A percentile compares a stretch with the other conserved stretches of the same genome.
Conservation (phyloP, 2,329 filamentous ascomycete species). For the Pezicula neosporulosa region DNA sequence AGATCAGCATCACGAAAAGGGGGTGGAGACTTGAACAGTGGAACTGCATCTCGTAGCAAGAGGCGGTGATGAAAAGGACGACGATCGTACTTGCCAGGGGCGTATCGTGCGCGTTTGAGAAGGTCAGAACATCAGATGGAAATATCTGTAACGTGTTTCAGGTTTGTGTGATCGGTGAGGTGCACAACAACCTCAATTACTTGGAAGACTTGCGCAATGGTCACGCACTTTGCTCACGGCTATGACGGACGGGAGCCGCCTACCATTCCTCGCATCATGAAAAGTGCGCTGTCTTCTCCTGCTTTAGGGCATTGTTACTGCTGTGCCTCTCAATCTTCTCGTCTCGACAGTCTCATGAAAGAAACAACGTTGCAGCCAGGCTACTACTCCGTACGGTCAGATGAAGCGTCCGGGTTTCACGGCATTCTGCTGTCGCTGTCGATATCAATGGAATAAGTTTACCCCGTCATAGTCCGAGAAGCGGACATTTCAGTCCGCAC, state of each 20-base stretch:
- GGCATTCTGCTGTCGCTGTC: too few species aligned
- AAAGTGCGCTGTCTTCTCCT: not conserved
- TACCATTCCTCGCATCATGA: not conserved
- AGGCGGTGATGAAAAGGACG: not conserved
- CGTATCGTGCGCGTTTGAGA: not conserved
- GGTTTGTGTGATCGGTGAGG: not conserved
- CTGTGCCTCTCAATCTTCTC: too few species aligned
- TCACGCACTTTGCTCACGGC: not conserved
- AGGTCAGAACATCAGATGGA: constrained; percentile 2
- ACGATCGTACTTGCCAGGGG: too few species aligned
- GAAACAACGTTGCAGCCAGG: too few species aligned
- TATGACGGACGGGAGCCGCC: not conserved
- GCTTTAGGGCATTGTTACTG: too few species aligned
- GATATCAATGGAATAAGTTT: too few species aligned
- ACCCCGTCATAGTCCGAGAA: too few species aligned
- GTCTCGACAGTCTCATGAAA: too few species aligned
- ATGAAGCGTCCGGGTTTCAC: too few species aligned
- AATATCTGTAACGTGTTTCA: constrained; percentile 1
- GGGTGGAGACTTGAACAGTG: not conserved
- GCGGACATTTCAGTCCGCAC: too few species aligned
- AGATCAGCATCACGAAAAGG: not conserved
- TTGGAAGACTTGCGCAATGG: not conserved
- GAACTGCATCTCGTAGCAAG: not conserved
- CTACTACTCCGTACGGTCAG: too few species aligned
- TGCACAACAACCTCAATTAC: not conserved